Evolutionary conservation across 768 basidiomycete species (phyloP).

Genomic region (Boletus barrowsii): DNA sequence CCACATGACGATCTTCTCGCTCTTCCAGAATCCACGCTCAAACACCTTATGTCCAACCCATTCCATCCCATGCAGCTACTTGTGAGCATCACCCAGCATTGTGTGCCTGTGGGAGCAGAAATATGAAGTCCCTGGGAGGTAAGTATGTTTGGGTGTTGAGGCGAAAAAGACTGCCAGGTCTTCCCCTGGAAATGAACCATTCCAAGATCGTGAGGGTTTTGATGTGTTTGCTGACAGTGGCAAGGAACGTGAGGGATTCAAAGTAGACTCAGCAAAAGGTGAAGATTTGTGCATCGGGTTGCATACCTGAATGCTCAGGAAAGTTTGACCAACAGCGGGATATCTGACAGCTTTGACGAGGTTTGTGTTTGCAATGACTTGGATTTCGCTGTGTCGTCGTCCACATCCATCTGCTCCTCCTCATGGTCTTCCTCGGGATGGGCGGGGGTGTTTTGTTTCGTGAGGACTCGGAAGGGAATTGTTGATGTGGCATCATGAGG

Average conservation of each 20-base stretch:
- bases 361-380: slow-evolving; percentile 21
- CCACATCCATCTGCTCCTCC: slow-evolving; percentile 64
- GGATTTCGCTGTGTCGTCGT: slow-evolving; percentile 40
- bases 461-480: slow-evolving; percentile 46
- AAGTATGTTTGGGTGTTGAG: slow-evolving; percentile 52
- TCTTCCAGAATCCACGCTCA: slow-evolving; percentile 93
- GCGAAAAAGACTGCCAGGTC: slow-evolving; percentile 66
- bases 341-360: slow-evolving; percentile 30
- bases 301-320: slow-evolving; percentile 72
- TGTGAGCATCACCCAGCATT: slow-evolving; percentile 67
- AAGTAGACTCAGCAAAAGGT: slow-evolving; percentile 47
- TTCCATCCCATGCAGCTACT: slow-evolving; percentile 80
- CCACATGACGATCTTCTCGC: slow-evolving; percentile 59
- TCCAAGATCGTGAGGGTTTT: slow-evolving; percentile 63
- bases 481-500: slow-evolving; percentile 35
- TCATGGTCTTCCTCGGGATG: slow-evolving; percentile 39
- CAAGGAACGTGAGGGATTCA: slow-evolving; percentile 94
- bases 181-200: slow-evolving; percentile 81
- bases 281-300: slow-evolving; percentile 60
- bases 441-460: slow-evolving; percentile 39
- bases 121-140: slow-evolving; percentile 40
- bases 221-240: slow-evolving; percentile 66
- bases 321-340: slow-evolving; percentile 40
- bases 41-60: slow-evolving; percentile 91
- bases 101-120: slow-evolving; percentile 32